phyloP scores from a whole-genome alignment of 2,329 filamentous ascomycete species.

The Berkeleyomyces rouxiae region DNA sequence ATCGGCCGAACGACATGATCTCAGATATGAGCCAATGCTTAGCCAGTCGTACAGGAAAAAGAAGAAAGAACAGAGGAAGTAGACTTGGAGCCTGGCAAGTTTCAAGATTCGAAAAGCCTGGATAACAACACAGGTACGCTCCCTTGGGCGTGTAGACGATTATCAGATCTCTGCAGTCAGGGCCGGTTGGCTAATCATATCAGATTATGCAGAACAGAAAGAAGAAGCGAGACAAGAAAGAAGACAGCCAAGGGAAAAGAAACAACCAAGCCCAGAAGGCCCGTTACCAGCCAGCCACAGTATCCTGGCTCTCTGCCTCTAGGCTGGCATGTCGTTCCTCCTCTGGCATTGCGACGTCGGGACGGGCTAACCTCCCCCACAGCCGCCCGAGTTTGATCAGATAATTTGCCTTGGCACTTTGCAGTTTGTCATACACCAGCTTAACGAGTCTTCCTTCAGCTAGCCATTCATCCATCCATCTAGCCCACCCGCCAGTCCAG shows the following conservation, averaged over 20 bases:
- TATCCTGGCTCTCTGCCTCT: background rate
- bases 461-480: background rate
- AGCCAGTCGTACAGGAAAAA: background rate
- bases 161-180: background rate
- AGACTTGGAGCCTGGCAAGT: background rate
- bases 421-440: background rate
- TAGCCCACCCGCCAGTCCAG: background rate
- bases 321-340: background rate
- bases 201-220: background rate
- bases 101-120: background rate
- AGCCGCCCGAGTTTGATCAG: background rate
- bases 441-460: background rate
- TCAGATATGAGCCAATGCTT: background rate
- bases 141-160: background rate
- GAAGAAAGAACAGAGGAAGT: background rate
- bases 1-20: background rate
- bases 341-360: background rate
- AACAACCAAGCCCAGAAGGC: background rate
- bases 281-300: too few relatives aligned
- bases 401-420: slow-evolving; percentile 4
- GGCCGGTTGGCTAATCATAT: background rate
- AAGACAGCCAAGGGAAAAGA: background rate
- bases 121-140: background rate
- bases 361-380: background rate
- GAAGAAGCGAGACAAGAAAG: background rate